Conservation (phyloP, 2,329 filamentous ascomycete species). For the Penicillium brevicompactum region DNA sequence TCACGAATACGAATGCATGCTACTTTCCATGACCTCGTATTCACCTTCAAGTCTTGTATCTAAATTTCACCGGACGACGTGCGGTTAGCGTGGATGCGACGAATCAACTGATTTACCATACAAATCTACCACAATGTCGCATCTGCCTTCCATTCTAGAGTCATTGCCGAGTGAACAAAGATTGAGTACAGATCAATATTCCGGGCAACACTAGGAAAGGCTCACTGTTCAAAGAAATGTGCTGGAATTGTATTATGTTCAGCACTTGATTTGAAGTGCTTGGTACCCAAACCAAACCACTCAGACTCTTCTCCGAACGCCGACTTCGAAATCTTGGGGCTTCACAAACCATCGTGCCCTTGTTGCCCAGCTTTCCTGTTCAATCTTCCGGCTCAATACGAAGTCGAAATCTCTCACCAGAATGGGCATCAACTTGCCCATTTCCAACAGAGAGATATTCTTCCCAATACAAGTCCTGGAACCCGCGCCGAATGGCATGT, state of each 20-base stretch:
- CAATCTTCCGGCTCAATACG: neutral
- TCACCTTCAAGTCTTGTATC: neutral
- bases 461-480: constrained; percentile 56
- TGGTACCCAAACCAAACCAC: neutral
- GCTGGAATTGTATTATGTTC: too few relatives aligned
- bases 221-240: too few relatives aligned
- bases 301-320: neutral
- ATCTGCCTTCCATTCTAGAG: neutral
- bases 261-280: too few relatives aligned
- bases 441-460: constrained; percentile 32
- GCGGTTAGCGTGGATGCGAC: neutral
- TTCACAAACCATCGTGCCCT: constrained; percentile 3
- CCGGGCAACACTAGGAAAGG: too few relatives aligned
- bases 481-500: constrained; percentile 38
- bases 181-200: too few relatives aligned
- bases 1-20: constrained; percentile 11
- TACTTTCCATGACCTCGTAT: constrained; percentile 7
- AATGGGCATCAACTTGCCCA: constrained; percentile 31
- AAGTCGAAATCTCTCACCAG: constrained; percentile 54
- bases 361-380: neutral
- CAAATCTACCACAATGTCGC: too few relatives aligned
- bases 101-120: neutral
- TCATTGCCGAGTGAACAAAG: neutral
- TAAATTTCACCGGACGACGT: neutral
- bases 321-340: neutral